Conservation (phyloP, 768 basidiomycete species). For the Russula emetica region DNA sequence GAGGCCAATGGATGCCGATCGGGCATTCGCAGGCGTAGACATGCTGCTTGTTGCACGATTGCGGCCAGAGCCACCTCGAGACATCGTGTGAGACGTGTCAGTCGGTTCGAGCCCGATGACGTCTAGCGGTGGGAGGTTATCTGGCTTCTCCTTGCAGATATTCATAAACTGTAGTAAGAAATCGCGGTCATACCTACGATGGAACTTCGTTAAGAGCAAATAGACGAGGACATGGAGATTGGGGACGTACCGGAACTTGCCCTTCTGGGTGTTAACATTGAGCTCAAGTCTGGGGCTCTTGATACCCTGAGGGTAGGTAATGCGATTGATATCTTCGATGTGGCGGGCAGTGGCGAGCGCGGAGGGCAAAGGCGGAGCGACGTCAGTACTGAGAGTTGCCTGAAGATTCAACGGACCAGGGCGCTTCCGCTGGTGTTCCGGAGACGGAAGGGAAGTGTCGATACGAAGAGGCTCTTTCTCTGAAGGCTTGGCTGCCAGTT, state of each 20-base stretch:
- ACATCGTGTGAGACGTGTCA: constrained; percentile 46
- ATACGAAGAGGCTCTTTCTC: constrained; percentile 59
- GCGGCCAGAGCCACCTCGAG: constrained; percentile 62
- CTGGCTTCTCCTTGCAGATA: constrained; percentile 93
- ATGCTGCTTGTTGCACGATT: constrained; percentile 48
- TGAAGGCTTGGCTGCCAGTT: constrained; percentile 42
- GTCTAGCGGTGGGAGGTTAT: constrained; percentile 81
- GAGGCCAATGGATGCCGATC: constrained; percentile 50
- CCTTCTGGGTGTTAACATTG: constrained; percentile 76
- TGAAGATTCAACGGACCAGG: constrained; percentile 74
- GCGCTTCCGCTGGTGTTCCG: constrained; percentile 47
- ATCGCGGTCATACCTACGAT: constrained; percentile 83
- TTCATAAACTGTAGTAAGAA: constrained; percentile 97
- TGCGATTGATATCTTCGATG: constrained; percentile 74
- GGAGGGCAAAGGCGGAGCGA: constrained; percentile 50
- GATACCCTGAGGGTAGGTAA: constrained; percentile 81
- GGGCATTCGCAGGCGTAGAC: constrained; percentile 38
- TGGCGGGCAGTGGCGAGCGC: constrained; percentile 76
- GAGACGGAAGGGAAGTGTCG: constrained; percentile 49
- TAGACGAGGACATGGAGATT: not conserved
- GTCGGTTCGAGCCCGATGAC: constrained; percentile 86
- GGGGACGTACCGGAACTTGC: constrained; percentile 72
- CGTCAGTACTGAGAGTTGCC: constrained; percentile 42
- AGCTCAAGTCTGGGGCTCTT: constrained; percentile 80
- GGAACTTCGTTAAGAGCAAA: constrained; percentile 9